Base-by-base conservation (phyloP, 192 early-diverging fungal genomes). In the Rhizoclosmatium globosum region DNA sequence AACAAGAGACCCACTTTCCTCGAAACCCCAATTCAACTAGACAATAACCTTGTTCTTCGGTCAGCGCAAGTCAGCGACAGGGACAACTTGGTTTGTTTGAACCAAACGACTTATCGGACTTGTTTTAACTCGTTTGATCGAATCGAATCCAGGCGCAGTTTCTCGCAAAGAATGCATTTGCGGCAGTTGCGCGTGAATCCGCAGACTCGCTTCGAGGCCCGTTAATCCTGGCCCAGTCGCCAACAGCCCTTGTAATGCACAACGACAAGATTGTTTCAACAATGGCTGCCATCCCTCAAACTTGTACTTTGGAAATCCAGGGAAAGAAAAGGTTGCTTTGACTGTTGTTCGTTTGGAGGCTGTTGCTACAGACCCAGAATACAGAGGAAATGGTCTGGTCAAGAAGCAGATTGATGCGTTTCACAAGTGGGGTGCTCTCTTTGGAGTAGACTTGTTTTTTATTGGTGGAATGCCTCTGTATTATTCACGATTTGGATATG, bases 401-500 rank as follows among this genome's bases (percentile, higher is more conserved):
- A 21, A 78, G 39, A 57, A 43, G 39, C 77, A 78, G 4, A 31
- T 78, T 13, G 67, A 78, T 46, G n/a, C 50, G 15, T 74, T 78
- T 50, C 67, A 78, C 68, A 21, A 78, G 71, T 78, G 77, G 77
- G 77, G 75, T 23, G 68, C 41, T 19, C 11, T 19, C 21, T 38
- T 78, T 7, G 46, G 53, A 6, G 39, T 74, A 2, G 23, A 53
- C 3, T 15, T 78, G 45, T 74, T 78, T 39, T 74, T 57, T 38
- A 78, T 78, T 61, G 68, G 77, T 11, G 77, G 77, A 9, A 78
- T 78, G 11, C 77, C 77, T 0, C 47, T 66, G 9, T 78, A 78
- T 45, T 78, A 78, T 47, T 50, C 21, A 21, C 77, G 77, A 21
- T 78, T 78, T 56, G 77, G 77, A 38, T 78, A 78, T 73, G 64